Evolutionary conservation across 352 stramenopile genomes (phyloP), one percentile per base, ranked within the genome.

Genomic region (Phytophthora podocarpi): DNA sequence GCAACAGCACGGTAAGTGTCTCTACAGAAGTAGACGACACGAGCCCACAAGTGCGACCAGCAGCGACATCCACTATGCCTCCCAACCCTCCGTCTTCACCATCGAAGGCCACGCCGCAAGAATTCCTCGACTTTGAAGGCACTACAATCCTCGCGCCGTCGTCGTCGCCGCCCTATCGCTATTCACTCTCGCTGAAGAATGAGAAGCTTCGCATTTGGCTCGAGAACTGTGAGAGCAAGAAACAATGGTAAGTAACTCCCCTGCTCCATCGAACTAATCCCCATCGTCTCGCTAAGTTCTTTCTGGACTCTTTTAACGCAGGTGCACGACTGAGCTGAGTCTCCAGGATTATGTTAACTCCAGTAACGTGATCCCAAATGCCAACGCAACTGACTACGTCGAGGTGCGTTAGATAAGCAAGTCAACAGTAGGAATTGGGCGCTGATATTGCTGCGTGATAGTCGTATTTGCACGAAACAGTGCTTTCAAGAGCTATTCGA

Each of bases 191-290:
- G 5, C 18, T 59, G 1, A 13, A 59, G n/a, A 32, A 28, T 26
- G 42, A 18, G 2, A 51, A 59, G 30, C 45, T 69, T 13, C 47
- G 52, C 3, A 48, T 69, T n/a, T 60, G 40, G 52, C 34, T 60
- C 4, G 52, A 60, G 26, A 23, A 60, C 23, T 46, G 40, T 5
- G 31, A 37, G 5, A 60, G 31, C 39, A 52, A 52, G 11, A 60
- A 46, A 20, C 52, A 60, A 31, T 59, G 50, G 50, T 59, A 50
- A 34, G 21, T 20, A n/a, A n/a, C n/a, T n/a, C n/a, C n/a, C n/a
- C n/a, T n/a, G n/a, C n/a, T n/a, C n/a, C n/a, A n/a, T n/a, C n/a
- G n/a, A n/a, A n/a, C n/a, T n/a, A n/a, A n/a, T n/a, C n/a, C n/a
- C n/a, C n/a, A n/a, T n/a, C n/a, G n/a, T n/a, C n/a, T n/a, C n/a